These are phyloP conservation scores for Auriscalpium vulgare DNA, from an alignment of 768 basidiomycete species.

Conservation along the genomic window DNA sequence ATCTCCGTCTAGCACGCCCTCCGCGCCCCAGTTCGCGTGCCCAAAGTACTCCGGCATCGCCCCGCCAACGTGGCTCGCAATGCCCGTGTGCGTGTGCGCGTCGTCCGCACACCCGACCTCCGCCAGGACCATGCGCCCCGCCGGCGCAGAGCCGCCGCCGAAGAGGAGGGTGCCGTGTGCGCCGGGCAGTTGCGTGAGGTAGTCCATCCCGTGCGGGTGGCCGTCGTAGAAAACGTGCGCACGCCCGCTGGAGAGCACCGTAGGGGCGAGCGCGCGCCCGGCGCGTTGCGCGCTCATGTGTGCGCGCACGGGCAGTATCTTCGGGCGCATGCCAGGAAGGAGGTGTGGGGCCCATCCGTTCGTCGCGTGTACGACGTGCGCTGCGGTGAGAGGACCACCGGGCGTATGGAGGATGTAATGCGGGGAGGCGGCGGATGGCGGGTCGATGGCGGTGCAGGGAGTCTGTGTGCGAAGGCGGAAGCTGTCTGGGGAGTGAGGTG, in stretches of 20 bases:
- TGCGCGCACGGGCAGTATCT: slow-evolving; percentile 52
- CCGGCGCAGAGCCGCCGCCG: slow-evolving; percentile 47
- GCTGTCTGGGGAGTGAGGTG: slow-evolving; percentile 26
- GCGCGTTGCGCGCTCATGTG: slow-evolving; percentile 61
- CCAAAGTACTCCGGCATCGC: slow-evolving; percentile 51
- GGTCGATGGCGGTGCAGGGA: slow-evolving; percentile 47
- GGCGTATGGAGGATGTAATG: slow-evolving; percentile 54
- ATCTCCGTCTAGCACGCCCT: slow-evolving; percentile 17
- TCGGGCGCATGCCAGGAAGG: slow-evolving; percentile 50
- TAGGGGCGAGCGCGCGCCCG: slow-evolving; percentile 26
- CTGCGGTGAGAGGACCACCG: slow-evolving; percentile 45
- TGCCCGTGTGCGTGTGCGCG: slow-evolving; percentile 26
- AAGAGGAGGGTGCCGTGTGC: slow-evolving; percentile 51
- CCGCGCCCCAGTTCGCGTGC: slow-evolving; percentile 33
- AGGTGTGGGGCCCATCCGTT: slow-evolving; percentile 79
- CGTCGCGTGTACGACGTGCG: slow-evolving; percentile 74
- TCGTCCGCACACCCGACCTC: slow-evolving; percentile 29
- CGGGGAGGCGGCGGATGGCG: slow-evolving; percentile 18
- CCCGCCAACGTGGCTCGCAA: slow-evolving; percentile 37
- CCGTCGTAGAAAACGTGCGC: slow-evolving; percentile 54
- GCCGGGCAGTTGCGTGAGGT: slow-evolving; percentile 54
- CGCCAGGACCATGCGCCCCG: slow-evolving; percentile 19
- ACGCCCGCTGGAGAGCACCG: slow-evolving; percentile 31
- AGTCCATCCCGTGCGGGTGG: slow-evolving; percentile 40
- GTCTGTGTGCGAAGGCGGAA: slow-evolving; percentile 54